A percentile compares a stretch with the other conserved stretches of the same genome.
phyloP scores from a whole-genome alignment of 345 rosid genomes.

The Trapa incisa region DNA sequence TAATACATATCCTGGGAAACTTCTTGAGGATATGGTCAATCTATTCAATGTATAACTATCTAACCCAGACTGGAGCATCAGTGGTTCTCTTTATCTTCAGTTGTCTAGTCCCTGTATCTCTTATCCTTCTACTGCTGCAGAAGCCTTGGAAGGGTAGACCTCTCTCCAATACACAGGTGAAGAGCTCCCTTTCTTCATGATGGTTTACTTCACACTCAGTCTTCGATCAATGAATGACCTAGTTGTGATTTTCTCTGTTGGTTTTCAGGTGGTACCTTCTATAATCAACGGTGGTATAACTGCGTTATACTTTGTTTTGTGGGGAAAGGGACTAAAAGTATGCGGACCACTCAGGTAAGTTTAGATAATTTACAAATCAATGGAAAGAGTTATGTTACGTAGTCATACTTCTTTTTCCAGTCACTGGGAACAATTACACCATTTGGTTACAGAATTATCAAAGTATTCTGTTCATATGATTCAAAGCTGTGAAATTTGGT shows the following conservation, averaged over 20 bases:
- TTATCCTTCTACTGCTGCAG: conserved; percentile 57
- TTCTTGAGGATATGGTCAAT: conserved; percentile 94
- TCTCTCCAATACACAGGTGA: conserved; percentile 81
- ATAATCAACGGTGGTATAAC: conserved; percentile 85
- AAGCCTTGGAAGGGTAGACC: conserved; percentile 98
- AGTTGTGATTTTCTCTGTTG: conserved; percentile 7
- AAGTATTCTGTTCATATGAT: background rate
- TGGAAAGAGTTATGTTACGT: background rate
- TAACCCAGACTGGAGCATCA: conserved; percentile 70
- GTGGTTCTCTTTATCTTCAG: conserved; percentile 79
- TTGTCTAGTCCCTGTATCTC: conserved; percentile 71
- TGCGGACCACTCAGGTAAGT: conserved; percentile 92
- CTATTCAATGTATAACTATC: conserved; percentile 68
- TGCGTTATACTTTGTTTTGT: conserved; percentile 79
- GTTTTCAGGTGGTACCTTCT: conserved; percentile 77
- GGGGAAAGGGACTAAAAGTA: conserved; percentile 85
- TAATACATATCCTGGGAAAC: conserved; percentile 63
- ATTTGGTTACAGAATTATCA: background rate
- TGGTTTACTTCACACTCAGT: background rate
- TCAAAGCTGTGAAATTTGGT: background rate
- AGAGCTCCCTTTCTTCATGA: background rate
- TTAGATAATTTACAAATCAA: conserved; percentile 6
- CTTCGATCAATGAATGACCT: background rate
- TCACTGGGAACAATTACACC: background rate
- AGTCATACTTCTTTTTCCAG: background rate